Evolutionary conservation across 202 grass and related monocot species (phyloP).

Genomic region (Alloteropsis angusta): DNA sequence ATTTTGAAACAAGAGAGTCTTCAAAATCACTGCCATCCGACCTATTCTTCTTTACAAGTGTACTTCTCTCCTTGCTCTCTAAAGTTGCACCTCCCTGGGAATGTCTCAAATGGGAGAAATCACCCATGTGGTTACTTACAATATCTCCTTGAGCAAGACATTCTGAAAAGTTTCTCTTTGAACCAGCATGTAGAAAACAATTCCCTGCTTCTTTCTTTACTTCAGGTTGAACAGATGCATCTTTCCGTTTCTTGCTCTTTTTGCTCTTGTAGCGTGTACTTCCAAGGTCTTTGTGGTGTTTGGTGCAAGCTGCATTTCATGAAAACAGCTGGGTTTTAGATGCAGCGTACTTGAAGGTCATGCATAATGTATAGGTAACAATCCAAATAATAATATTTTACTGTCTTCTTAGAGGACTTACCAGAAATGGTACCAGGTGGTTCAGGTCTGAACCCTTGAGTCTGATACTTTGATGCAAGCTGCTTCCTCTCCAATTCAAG

Average conservation of each 20-base stretch:
- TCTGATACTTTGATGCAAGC: conserved; percentile 48
- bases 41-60: conserved; percentile 43
- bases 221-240: conserved; percentile 28
- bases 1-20: conserved; percentile 62
- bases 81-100: conserved; percentile 18
- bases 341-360: conserved; percentile 5
- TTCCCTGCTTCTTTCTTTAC: conserved; percentile 36
- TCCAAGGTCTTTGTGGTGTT: conserved; percentile 49
- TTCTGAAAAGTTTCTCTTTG: conserved; percentile 43
- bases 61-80: conserved; percentile 31
- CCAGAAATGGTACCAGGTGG: conserved; percentile 26
- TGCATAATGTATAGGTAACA: conserved; percentile 10
- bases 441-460: conserved; percentile 36
- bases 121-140: conserved; percentile 26
- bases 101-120: conserved; percentile 31
- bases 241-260: conserved; percentile 55
- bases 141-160: conserved; percentile 26
- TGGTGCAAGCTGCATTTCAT: conserved; percentile 41
- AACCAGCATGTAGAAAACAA: conserved; percentile 39
- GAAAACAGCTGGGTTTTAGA: conserved; percentile 22
- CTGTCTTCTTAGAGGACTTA: conserved; percentile 26
- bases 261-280: conserved; percentile 74
- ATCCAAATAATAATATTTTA: conserved; percentile 12
- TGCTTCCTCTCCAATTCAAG: conserved; percentile 91
- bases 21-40: conserved; percentile 44